These are phyloP conservation scores for Jatropha multifida DNA, from an alignment of 441 rosid genomes.

Conservation along the genomic window DNA sequence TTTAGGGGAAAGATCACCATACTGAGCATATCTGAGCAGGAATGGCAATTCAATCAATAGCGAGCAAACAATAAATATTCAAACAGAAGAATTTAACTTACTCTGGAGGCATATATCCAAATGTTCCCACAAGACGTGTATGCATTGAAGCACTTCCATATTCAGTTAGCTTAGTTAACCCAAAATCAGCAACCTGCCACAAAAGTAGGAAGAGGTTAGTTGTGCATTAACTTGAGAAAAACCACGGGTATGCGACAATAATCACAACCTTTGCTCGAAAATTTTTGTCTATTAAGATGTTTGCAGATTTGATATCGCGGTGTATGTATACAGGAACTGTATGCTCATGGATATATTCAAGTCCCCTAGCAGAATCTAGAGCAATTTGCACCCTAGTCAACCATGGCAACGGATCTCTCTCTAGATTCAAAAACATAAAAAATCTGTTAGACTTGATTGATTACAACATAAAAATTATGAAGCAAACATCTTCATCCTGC, in stretches of 20 bases:
- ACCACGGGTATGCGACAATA: too few relatives aligned
- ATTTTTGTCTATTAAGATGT: slow-evolving; percentile 78
- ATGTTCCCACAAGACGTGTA: slow-evolving; percentile 85
- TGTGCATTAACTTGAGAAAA: too few relatives aligned
- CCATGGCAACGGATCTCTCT: slow-evolving; percentile 77
- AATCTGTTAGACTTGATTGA: slow-evolving; percentile 30
- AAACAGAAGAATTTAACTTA: slow-evolving; percentile 25
- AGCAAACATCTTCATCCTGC: background rate
- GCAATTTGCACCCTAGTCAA: slow-evolving; percentile 83
- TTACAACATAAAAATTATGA: background rate
- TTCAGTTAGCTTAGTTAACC: slow-evolving; percentile 82
- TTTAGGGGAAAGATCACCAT: slow-evolving; percentile 79
- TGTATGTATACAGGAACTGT: slow-evolving; percentile 93
- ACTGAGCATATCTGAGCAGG: slow-evolving; percentile 64
- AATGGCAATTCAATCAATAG: background rate
- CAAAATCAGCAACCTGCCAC: slow-evolving; percentile 88
- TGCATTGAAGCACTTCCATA: slow-evolving; percentile 64
- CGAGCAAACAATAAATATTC: too few relatives aligned
- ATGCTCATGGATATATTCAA: slow-evolving; percentile 94
- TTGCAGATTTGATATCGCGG: slow-evolving; percentile 84
- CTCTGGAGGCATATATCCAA: slow-evolving; percentile 98
- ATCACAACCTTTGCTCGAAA: slow-evolving; percentile 66
- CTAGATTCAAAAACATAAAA: slow-evolving; percentile 48
- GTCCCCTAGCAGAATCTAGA: slow-evolving; percentile 95
- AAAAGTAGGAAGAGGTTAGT: too few relatives aligned